Evolutionary conservation across 208 protist species (phyloP).

Genomic region (Leishmania arabica): DNA sequence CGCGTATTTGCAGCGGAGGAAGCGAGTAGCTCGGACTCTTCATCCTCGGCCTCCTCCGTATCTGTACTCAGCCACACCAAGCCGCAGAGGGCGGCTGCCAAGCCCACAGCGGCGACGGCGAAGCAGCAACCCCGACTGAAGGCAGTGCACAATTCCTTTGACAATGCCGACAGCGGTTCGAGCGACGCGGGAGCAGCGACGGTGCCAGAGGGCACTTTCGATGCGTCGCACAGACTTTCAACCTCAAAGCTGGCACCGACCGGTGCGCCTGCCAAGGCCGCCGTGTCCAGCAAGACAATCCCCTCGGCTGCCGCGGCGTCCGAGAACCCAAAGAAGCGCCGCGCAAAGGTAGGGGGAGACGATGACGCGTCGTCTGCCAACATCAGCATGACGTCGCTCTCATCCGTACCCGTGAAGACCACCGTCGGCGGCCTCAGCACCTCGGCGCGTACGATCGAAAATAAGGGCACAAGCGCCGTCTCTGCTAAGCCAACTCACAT

Average conservation of each 20-base stretch:
- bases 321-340: background rate
- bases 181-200: background rate
- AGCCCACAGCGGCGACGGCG: background rate
- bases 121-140: background rate
- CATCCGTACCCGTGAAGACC: background rate
- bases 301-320: no score
- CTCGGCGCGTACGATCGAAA: background rate
- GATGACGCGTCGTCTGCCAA: constrained; percentile 7
- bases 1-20: background rate
- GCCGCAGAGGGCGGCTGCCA: background rate
- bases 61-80: background rate
- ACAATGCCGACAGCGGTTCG: constrained; percentile 26
- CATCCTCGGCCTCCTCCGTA: constrained; percentile 8
- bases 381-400: constrained; percentile 4
- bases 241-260: background rate
- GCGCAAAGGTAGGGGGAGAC: background rate
- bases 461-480: background rate
- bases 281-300: background rate
- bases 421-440: background rate
- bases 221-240: background rate
- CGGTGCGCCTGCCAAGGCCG: background rate
- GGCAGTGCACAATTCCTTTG: constrained; percentile 28
- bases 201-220: background rate
- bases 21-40: background rate
- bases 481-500: constrained; percentile 5